Conservation (phyloP, 768 basidiomycete genomes). For the Lentinula sp. region DNA sequence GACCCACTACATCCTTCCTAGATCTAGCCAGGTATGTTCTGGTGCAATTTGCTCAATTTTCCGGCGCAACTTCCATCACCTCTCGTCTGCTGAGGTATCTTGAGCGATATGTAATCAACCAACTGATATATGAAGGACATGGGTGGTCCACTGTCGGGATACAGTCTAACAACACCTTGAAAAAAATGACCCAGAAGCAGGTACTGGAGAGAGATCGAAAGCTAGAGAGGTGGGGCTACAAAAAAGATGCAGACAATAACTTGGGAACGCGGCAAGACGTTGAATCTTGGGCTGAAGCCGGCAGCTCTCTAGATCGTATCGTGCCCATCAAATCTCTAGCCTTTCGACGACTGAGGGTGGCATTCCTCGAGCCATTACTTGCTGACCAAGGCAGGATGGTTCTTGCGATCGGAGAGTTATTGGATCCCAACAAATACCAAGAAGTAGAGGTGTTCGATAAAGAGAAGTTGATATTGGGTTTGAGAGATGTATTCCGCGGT, state of each 20-base stretch:
- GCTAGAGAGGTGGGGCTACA: not conserved
- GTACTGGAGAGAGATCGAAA: not conserved
- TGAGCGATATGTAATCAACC: not conserved
- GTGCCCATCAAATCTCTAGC: too few relatives aligned
- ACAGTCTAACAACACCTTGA: not conserved
- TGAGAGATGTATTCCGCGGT: too few relatives aligned
- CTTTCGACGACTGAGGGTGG: too few relatives aligned
- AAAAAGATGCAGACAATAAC: not conserved
- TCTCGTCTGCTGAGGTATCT: not conserved
- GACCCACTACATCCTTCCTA: not conserved
- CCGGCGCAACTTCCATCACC: not conserved
- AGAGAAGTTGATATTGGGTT: too few relatives aligned
- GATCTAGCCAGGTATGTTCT: not conserved
- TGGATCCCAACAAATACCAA: too few relatives aligned
- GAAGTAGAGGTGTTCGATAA: too few relatives aligned
- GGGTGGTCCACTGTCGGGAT: not conserved
- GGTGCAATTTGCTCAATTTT: not conserved
- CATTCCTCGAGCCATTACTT: too few relatives aligned
- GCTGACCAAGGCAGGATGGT: too few relatives aligned
- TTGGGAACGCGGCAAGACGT: not conserved
- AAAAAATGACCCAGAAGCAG: not conserved
- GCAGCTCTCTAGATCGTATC: too few relatives aligned
- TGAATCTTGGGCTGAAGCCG: too few relatives aligned
- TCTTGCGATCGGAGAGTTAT: too few relatives aligned
- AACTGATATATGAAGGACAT: not conserved